Evolutionary conservation across 1,139 yeast species (phyloP), one percentile per base, ranked within the genome.

Genomic region (Hyphopichia fennica): DNA sequence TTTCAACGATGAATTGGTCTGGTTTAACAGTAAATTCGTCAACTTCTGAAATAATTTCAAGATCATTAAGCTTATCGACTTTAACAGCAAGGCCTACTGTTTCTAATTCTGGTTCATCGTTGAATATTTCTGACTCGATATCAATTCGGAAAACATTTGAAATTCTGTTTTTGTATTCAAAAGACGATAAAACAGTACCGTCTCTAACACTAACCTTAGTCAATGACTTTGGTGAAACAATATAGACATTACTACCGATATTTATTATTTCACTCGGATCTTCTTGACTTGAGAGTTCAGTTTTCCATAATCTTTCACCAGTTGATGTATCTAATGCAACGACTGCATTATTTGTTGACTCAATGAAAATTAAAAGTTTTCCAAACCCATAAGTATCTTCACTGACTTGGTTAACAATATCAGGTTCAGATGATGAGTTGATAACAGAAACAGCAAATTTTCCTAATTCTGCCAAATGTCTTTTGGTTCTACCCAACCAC

Each of bases 401-500:
- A 10, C 43, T 40, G 10, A 34, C 23, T 27, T 35, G 25, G 8
- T 11, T 17, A 5, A 33, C 19, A 10, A 48, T 36, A 2, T 41
- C 45, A 27, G 44, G 28, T 2, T 29, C 34, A 7, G 41, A 41
- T 15, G 45, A 35, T 5, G 45, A 43, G 13, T 40, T 35, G 22
- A 48, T 36, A 20, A 41, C 36, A 4, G 61, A 49, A 1, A 57
- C 48, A 4, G 57, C 43, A 36, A 53, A 64, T 39, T 47, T 56
- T 1, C 75, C 75, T 19, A 72, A 51, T 39, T 67, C 72, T 11
- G 54, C 44, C 49, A 69, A 59, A 44, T 72, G 78, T 43, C 73
- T 60, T 35, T 51, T 49, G 18, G 58, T 47, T 51, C 77, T 57
- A 33, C 52, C 54, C 8, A 64, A 23, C 69, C 71, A 67, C 27